Percentiles rank a stretch among this genome's conserved stretches.
Evolutionary conservation across 208 protist genomes (phyloP).

Genomic region (Crithidia acanthocephali): DNA sequence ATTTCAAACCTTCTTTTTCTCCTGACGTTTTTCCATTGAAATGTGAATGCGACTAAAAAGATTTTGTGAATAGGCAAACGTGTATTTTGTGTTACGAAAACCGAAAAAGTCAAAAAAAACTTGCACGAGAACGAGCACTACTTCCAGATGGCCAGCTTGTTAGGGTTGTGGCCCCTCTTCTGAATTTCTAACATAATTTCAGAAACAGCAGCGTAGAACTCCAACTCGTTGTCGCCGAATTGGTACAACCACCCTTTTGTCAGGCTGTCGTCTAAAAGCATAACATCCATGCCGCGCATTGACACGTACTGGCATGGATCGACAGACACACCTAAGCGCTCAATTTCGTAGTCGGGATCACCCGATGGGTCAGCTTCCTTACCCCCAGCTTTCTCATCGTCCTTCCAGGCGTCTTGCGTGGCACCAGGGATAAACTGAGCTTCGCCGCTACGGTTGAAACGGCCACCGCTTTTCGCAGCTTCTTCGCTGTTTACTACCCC

Average conservation of each 20-base stretch:
- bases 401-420: constrained; percentile 13
- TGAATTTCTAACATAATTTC: constrained; percentile 72
- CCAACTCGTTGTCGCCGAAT: constrained; percentile 63
- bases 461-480: constrained; percentile 9
- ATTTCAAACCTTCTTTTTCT: no score
- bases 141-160: constrained; percentile 61
- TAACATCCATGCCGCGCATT: constrained; percentile 84
- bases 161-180: constrained; percentile 67
- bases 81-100: no score
- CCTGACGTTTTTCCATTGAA: no score
- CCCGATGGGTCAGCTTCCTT: constrained; percentile 19
- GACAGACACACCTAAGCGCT: constrained; percentile 34
- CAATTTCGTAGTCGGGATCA: constrained; percentile 36
- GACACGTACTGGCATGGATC: constrained; percentile 75
- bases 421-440: constrained; percentile 65
- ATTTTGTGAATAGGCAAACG: no score
- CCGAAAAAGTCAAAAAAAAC: not conserved
- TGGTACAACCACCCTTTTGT: constrained; percentile 69
- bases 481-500: constrained; percentile 1
- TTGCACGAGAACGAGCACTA: not conserved
- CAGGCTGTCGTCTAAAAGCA: constrained; percentile 83
- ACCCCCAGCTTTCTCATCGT: constrained; percentile 5
- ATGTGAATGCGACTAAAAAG: no score
- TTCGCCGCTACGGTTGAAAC: constrained; percentile 64
- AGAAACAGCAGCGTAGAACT: constrained; percentile 70